Percentiles rank a stretch among this genome's conserved stretches.
phyloP scores from a whole-genome alignment of 73 alveolate genomes.

The Paramecium biaurelia region DNA sequence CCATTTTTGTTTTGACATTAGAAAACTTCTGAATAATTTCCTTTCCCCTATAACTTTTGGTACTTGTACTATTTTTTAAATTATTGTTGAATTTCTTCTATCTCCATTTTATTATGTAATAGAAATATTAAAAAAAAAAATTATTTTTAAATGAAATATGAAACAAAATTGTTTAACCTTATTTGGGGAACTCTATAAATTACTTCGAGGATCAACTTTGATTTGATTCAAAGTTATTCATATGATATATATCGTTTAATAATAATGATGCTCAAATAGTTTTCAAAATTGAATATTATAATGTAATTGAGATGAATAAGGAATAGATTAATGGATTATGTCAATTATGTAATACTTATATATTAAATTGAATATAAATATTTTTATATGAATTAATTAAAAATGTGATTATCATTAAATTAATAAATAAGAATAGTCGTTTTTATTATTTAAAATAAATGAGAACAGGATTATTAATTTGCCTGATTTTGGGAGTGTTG shows the following conservation, averaged over 20 bases:
- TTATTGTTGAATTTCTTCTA: too few relatives aligned
- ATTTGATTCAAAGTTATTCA: background rate
- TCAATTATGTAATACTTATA: background rate
- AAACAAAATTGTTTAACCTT: too few relatives aligned
- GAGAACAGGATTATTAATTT: slow-evolving; percentile 17
- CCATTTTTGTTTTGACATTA: background rate
- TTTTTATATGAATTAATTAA: background rate
- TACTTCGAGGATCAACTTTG: background rate
- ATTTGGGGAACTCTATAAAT: too few relatives aligned
- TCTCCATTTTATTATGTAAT: too few relatives aligned
- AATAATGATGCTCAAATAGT: too few relatives aligned
- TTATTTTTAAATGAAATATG: too few relatives aligned
- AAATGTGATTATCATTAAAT: background rate
- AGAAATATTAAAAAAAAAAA: too few relatives aligned
- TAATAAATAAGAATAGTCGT: background rate
- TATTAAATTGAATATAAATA: background rate
- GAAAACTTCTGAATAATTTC: background rate
- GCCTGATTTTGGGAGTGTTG: slow-evolving; percentile 16
- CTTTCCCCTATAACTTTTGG: background rate
- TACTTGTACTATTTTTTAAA: too few relatives aligned
- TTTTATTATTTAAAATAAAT: slow-evolving; percentile 5
- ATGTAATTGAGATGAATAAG: background rate
- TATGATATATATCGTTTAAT: too few relatives aligned
- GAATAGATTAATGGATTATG: background rate
- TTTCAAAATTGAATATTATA: background rate